These are phyloP conservation scores for Mariannaea sp. DNA, from an alignment of 2,329 filamentous ascomycete genomes.

Conservation along the genomic window DNA sequence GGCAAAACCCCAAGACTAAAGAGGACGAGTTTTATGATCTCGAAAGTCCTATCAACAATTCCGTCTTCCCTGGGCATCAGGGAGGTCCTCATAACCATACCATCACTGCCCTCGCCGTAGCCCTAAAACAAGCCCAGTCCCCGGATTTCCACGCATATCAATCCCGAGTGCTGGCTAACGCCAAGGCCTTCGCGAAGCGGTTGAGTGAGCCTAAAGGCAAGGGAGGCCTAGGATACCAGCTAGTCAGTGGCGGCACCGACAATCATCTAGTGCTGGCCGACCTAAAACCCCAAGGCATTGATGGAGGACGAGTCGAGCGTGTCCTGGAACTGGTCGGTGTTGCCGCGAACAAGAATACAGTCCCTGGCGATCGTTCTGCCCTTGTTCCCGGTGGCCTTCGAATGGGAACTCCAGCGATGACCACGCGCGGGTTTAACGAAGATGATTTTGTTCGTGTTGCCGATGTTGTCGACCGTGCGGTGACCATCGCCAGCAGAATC, in stretches of 20 bases:
- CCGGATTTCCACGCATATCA: conserved; percentile 94
- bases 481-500: conserved; percentile 76
- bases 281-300: conserved; percentile 84
- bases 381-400: conserved; percentile 91
- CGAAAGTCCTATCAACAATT: conserved; percentile 90
- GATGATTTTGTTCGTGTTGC: conserved; percentile 87
- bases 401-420: conserved; percentile 97
- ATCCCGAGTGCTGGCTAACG: conserved; percentile 85
- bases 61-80: conserved; percentile 97
- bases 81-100: conserved; percentile 99
- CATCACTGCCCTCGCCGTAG: conserved; percentile 92
- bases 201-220: conserved; percentile 71
- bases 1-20: conserved; percentile 82
- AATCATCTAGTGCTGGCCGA: conserved; percentile 96
- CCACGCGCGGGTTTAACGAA: conserved; percentile 87
- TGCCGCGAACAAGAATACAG: conserved; percentile 99
- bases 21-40: conserved; percentile 87
- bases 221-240: conserved; percentile 79
- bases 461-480: conserved; percentile 82
- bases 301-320: conserved; percentile 87
- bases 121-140: conserved; percentile 88
- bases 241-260: conserved; percentile 94
- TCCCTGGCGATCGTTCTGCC: conserved; percentile 92
- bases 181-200: conserved; percentile 79
- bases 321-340: conserved; percentile 92